A percentile compares a stretch with the other conserved stretches of the same genome.
Conservation (phyloP, 805 yeast species). For the Suhomyces xylopsoci region DNA sequence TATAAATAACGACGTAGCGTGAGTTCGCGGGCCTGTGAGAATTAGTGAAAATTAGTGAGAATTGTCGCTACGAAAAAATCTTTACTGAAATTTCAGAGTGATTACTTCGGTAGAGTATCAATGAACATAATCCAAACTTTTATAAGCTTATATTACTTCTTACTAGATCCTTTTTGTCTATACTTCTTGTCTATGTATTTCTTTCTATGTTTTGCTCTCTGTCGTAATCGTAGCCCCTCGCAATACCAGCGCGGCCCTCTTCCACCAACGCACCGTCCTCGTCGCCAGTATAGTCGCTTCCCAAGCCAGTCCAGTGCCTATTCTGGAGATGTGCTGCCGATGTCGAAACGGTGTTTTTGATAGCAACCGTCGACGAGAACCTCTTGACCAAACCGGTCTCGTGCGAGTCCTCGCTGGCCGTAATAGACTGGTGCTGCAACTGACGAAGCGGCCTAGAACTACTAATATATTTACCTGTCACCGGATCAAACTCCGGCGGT, state of each 20-base stretch:
- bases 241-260: constrained; percentile 83
- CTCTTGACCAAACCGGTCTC: constrained; percentile 48
- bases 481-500: constrained; percentile 84
- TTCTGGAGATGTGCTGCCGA: constrained; percentile 75
- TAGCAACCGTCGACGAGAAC: constrained; percentile 56
- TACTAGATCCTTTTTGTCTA: too few species aligned
- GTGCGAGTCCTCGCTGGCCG: constrained; percentile 29
- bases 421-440: constrained; percentile 61
- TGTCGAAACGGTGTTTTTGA: constrained; percentile 81
- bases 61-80: too few species aligned
- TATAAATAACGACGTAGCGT: too few species aligned
- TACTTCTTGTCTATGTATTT: too few species aligned
- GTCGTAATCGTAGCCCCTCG: constrained; percentile 70
- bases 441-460: constrained; percentile 75
- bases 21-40: too few species aligned
- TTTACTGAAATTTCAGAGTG: too few species aligned
- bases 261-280: constrained; percentile 77
- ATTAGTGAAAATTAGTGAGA: too few species aligned
- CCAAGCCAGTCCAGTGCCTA: constrained; percentile 85
- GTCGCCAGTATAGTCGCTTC: constrained; percentile 62
- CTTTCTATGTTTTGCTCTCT: background rate
- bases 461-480: constrained; percentile 72
- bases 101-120: too few species aligned
- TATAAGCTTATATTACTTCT: too few species aligned
- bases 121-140: too few species aligned